Evolutionary conservation across 306 rosid genomes (phyloP).

Genomic region (Alnus rubra): DNA sequence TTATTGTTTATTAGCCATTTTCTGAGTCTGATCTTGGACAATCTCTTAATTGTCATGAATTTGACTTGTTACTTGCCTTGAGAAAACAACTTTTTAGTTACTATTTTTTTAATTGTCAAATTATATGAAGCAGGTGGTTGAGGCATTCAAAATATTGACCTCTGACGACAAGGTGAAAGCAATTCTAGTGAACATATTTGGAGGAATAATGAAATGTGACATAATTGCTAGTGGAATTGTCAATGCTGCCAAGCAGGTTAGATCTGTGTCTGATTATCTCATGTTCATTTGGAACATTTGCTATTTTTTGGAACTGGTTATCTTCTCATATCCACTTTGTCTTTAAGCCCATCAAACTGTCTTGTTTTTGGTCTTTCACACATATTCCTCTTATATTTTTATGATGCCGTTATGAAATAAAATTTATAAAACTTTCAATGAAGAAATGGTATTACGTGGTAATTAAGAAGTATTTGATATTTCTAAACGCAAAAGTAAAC

Average conservation of each 20-base stretch:
- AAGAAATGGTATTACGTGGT: not conserved
- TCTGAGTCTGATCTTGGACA: not conserved
- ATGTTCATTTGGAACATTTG: not conserved
- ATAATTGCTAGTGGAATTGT: constrained; percentile 97
- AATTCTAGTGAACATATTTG: constrained; percentile 94
- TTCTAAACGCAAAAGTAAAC: not conserved
- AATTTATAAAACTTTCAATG: not conserved
- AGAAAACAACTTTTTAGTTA: not conserved
- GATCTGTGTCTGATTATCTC: constrained; percentile 9
- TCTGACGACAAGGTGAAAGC: constrained; percentile 97
- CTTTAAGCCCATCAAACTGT: constrained; percentile 11
- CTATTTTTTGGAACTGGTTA: not conserved
- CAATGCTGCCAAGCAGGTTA: constrained; percentile 93
- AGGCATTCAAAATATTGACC: constrained; percentile 95
- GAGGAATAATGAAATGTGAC: constrained; percentile 99
- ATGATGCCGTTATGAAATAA: not conserved
- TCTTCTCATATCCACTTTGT: constrained; percentile 9
- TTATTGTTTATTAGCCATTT: not conserved
- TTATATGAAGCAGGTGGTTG: constrained; percentile 69
- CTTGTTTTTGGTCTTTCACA: not conserved
- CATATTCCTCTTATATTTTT: not conserved
- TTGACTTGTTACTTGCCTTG: not conserved
- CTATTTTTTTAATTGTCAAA: constrained; percentile 20
- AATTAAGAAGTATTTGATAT: not conserved
- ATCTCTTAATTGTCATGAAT: not conserved